A percentile compares a stretch with the other conserved stretches of the same genome.
Evolutionary conservation across 2,329 filamentous ascomycete genomes (phyloP).

Genomic region (Trichoderma semiorbis): DNA sequence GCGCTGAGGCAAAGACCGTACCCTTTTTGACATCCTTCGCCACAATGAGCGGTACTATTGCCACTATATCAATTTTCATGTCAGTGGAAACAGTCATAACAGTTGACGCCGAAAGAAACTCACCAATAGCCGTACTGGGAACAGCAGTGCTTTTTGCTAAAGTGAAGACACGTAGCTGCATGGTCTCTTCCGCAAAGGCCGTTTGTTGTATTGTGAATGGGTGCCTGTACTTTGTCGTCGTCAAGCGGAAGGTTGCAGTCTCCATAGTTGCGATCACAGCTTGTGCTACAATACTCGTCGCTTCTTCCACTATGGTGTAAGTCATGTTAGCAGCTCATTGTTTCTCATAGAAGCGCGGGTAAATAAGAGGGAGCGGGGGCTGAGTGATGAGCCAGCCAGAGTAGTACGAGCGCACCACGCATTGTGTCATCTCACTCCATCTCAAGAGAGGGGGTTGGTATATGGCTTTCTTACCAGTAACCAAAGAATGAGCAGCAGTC

Average conservation of each 20-base stretch:
- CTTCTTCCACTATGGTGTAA: conserved; percentile 29
- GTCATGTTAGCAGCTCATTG: not conserved
- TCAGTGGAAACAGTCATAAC: not conserved
- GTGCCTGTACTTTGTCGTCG: conserved; percentile 21
- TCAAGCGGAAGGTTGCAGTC: conserved; percentile 27
- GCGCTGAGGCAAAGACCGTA: conserved; percentile 31
- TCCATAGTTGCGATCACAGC: conserved; percentile 37
- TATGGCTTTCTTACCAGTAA: conserved; percentile 35
- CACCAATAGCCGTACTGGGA: conserved; percentile 37
- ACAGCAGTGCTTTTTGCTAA: conserved; percentile 35
- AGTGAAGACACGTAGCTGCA: conserved; percentile 33
- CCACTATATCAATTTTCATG: conserved; percentile 24
- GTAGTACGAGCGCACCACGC: not conserved
- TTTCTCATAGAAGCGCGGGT: not conserved
- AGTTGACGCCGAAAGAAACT: conserved; percentile 14
- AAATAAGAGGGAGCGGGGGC: not conserved
- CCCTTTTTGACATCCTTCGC: conserved; percentile 32
- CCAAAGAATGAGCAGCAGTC: conserved; percentile 41
- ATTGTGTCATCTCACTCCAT: not conserved
- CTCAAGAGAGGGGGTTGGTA: not conserved
- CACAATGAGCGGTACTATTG: conserved; percentile 28
- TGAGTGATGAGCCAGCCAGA: not conserved
- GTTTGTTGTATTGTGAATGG: conserved; percentile 29
- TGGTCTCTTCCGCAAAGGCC: conserved; percentile 34
- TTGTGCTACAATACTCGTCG: conserved; percentile 35